Evolutionary conservation across 2,329 filamentous ascomycete species (phyloP).

Genomic region (Paecilomyces dactylethromorphus): DNA sequence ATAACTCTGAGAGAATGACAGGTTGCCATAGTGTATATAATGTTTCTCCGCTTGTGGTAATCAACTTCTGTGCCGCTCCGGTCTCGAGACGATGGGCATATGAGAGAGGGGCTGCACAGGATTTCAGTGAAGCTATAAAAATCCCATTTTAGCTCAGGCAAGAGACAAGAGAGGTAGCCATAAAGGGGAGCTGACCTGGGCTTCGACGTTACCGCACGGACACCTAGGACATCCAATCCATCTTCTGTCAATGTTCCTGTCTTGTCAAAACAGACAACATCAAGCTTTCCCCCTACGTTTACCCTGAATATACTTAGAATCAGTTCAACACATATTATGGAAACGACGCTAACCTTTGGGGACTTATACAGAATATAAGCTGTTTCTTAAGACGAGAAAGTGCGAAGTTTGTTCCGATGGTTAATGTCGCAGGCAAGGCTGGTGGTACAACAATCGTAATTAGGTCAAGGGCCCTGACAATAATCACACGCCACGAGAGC

Average conservation of each 20-base stretch:
- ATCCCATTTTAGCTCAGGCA: conserved; percentile 8
- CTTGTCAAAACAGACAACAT: conserved; percentile 97
- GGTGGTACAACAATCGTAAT: conserved; percentile 98
- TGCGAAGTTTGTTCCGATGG: conserved; percentile 95
- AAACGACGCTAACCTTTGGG: conserved; percentile 53
- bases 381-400: conserved; percentile 78
- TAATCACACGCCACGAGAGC: conserved; percentile 81
- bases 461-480: conserved; percentile 84
- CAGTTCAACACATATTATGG: not conserved
- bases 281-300: conserved; percentile 91
- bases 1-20: conserved; percentile 87
- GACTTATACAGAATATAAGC: conserved; percentile 95
- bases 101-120: conserved; percentile 56
- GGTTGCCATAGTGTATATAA: conserved; percentile 91
- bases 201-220: conserved; percentile 65
- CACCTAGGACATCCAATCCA: conserved; percentile 84
- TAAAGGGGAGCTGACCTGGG: conserved; percentile 31
- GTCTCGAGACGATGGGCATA: conserved; percentile 50
- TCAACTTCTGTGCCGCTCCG: conserved; percentile 56
- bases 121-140: conserved; percentile 63
- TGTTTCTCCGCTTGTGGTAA: conserved; percentile 59
- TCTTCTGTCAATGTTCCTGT: conserved; percentile 98
- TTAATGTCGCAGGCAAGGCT: conserved; percentile 86
- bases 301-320: conserved; percentile 48
- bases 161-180: not conserved